Evolutionary conservation across 371 early-diverging fungal species (phyloP), one percentile per base, ranked within the genome.

Genomic region (Funneliformis caledonium): DNA sequence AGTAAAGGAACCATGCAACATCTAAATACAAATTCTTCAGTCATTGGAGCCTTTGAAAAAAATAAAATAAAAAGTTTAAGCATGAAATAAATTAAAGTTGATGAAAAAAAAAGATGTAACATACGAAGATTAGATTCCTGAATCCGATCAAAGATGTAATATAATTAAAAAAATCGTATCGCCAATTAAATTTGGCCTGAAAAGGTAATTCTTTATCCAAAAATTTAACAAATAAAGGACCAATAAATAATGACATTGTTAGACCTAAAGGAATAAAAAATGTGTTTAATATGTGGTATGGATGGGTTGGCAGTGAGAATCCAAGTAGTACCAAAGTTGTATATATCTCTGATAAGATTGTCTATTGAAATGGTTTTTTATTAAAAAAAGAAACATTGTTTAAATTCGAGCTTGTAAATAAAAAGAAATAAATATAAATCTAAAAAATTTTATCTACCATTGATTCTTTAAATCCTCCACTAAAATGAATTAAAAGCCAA

Each of bases 1-100:
- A 89, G 76, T 2, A 90, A 77, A 16, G 89, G 85, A 42, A 92
- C 84, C 85, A 92, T 90, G 81, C 90, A 91, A 26, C 88, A 85
- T 75, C 94, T 85, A 83, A 94, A 94, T 11, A 92, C 89, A 80
- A 90, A 83, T 80, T 94, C 94, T 83, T 93, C 94, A 11, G 90
- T 87, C 14, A 89, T 62, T 19, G 94, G 94, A 9, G 88, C 93
- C 91, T 93, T 42, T 26, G 26, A 26, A 0, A 61, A 65, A 72
- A 8, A 64, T 26, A n/a, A 8, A 65, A 26, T 26, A 80, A 11
- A 5, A 47, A 50, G 5, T 33, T 61, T 31, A 42, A 33, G 9
- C 12, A 9, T 60, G 2, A 22, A 73, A 42, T 10, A 16, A 52
- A 75, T 70, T 19, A 56, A 60, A 26, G 26, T 26, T 26, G 50